These are phyloP conservation scores for Mycena sp. DNA, from an alignment of 1,284 basidiomycete genomes.

Conservation along the genomic window DNA sequence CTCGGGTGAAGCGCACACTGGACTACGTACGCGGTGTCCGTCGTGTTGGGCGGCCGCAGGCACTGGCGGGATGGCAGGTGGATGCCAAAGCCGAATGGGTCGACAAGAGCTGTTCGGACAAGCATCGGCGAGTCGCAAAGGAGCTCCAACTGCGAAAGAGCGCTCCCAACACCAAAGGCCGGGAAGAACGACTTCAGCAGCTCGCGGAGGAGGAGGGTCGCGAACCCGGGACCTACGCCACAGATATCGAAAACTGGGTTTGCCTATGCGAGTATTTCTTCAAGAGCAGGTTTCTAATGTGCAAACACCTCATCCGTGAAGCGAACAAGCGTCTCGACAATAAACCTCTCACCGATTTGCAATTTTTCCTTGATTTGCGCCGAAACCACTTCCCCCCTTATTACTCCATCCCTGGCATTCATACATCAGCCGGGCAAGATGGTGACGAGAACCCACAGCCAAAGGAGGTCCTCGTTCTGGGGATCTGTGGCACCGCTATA, in stretches of 20 bases:
- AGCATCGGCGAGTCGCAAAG: conserved; percentile 4
- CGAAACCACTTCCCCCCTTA: too few relatives aligned
- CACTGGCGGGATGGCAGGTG: conserved; percentile 10
- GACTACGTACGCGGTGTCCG: background rate
- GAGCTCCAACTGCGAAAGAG: conserved; percentile 1
- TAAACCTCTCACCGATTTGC: too few relatives aligned
- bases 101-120: conserved; percentile 15
- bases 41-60: conserved; percentile 6
- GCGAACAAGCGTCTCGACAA: too few relatives aligned
- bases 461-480: background rate
- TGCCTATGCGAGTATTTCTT: too few relatives aligned
- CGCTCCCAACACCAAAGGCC: conserved; percentile 11
- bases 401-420: too few relatives aligned
- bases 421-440: background rate
- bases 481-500: background rate
- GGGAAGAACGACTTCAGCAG: conserved; percentile 9
- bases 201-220: conserved; percentile 17
- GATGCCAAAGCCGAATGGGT: too few relatives aligned
- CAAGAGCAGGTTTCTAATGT: too few relatives aligned
- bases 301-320: too few relatives aligned
- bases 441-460: background rate
- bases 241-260: too few relatives aligned
- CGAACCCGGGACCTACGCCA: conserved; percentile 15
- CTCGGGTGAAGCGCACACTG: background rate
- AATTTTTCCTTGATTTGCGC: too few relatives aligned